Conservation (phyloP, 2,329 filamentous ascomycete genomes). For the Epichloe scottii region DNA sequence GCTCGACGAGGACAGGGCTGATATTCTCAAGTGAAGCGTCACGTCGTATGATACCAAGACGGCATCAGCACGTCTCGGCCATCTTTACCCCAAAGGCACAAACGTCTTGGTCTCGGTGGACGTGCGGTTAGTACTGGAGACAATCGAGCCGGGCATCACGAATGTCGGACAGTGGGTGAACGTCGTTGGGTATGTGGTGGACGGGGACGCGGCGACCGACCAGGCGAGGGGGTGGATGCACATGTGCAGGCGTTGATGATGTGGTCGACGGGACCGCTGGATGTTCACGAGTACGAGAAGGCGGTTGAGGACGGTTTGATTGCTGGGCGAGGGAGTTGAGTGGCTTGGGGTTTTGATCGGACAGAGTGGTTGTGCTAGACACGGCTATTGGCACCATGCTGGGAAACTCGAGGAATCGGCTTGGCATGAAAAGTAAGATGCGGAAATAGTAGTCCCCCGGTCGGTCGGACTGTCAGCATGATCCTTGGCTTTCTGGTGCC, state of each 20-base stretch:
- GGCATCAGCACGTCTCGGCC: slow-evolving; percentile 54
- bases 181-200: slow-evolving; percentile 63
- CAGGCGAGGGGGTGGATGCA: slow-evolving; percentile 12
- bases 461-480: too few species aligned
- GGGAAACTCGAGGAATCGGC: too few species aligned
- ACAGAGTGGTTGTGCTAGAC: too few species aligned
- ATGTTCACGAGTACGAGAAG: slow-evolving; percentile 58
- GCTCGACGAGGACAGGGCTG: neutral
- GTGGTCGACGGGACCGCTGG: slow-evolving; percentile 64
- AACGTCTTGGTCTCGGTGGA: slow-evolving; percentile 49
- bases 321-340: neutral
- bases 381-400: too few species aligned
- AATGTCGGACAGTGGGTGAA: slow-evolving; percentile 79
- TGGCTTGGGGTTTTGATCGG: too few species aligned
- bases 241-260: slow-evolving; percentile 63
- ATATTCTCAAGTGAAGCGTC: slow-evolving; percentile 26
- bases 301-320: slow-evolving; percentile 29
- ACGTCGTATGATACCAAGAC: slow-evolving; percentile 36
- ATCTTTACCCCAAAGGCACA: slow-evolving; percentile 43
- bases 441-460: too few species aligned
- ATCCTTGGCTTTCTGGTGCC: too few species aligned
- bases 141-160: slow-evolving; percentile 48
- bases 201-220: neutral
- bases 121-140: slow-evolving; percentile 56
- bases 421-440: too few species aligned